A percentile compares a stretch with the other conserved stretches of the same genome.
Evolutionary conservation across 768 basidiomycete species (phyloP).

Genomic region (Boletus reticulatus): DNA sequence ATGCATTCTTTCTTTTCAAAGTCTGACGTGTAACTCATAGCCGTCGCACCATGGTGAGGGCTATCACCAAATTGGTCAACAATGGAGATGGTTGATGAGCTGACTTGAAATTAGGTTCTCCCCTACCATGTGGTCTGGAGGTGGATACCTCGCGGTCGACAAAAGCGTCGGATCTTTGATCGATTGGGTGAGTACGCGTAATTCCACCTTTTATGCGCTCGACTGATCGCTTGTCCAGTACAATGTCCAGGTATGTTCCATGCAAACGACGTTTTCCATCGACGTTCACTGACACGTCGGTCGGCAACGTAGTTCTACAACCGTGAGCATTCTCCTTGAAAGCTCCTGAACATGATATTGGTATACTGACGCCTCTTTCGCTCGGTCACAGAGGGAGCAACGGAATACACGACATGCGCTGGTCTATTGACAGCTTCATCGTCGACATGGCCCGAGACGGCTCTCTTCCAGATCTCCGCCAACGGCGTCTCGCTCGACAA

Average conservation of each 20-base stretch:
- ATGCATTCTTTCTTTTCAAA: neutral
- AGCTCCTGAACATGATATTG: neutral
- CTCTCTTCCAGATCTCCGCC: slow-evolving; percentile 53
- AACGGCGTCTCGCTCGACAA: slow-evolving; percentile 46
- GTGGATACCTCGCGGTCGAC: slow-evolving; percentile 41
- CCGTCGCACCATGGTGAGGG: slow-evolving; percentile 23
- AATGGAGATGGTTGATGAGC: neutral
- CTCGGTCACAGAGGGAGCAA: slow-evolving; percentile 47
- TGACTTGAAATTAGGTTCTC: slow-evolving; percentile 18
- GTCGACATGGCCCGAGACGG: slow-evolving; percentile 56
- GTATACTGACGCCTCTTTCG: neutral
- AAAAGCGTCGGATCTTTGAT: slow-evolving; percentile 40
- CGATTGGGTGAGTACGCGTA: slow-evolving; percentile 37
- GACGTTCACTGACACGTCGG: neutral
- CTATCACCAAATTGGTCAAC: neutral
- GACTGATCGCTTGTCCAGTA: slow-evolving; percentile 13
- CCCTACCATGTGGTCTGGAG: slow-evolving; percentile 18
- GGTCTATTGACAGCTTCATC: slow-evolving; percentile 60
- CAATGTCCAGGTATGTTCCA: slow-evolving; percentile 38
- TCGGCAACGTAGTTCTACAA: slow-evolving; percentile 27
- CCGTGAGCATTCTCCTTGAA: slow-evolving; percentile 11
- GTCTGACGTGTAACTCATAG: slow-evolving; percentile 5
- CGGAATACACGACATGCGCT: slow-evolving; percentile 63
- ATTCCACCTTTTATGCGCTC: neutral
- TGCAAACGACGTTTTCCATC: neutral